These are phyloP conservation scores for Leccinellum luteum DNA, from an alignment of 768 basidiomycete species.

Conservation along the genomic window DNA sequence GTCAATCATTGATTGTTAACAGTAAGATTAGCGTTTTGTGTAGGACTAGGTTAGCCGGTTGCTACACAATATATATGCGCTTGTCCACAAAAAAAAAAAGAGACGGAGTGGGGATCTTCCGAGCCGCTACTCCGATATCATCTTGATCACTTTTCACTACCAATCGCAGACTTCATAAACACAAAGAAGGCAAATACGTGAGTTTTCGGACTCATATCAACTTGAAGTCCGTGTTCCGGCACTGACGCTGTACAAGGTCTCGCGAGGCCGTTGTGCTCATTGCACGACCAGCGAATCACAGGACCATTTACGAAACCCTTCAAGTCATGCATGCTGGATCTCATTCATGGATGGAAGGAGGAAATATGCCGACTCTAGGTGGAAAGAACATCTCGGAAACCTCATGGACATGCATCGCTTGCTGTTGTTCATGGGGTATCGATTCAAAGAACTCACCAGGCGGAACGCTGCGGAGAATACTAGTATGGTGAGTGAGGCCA, in stretches of 20 bases:
- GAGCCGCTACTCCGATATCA: slow-evolving; percentile 80
- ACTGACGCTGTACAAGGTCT: slow-evolving; percentile 50
- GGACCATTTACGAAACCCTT: slow-evolving; percentile 89
- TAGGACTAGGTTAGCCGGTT: no score
- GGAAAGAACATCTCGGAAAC: slow-evolving; percentile 95
- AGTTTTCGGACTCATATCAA: slow-evolving; percentile 25
- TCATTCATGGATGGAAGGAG: slow-evolving; percentile 92
- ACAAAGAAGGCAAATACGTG: slow-evolving; percentile 95
- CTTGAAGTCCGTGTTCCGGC: neutral
- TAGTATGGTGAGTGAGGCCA: slow-evolving; percentile 18
- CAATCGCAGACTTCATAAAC: slow-evolving; percentile 92
- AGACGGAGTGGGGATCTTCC: no score
- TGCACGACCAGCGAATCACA: slow-evolving; percentile 83
- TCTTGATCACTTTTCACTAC: no score
- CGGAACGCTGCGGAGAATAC: slow-evolving; percentile 17
- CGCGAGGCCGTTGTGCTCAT: slow-evolving; percentile 86
- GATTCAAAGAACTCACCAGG: slow-evolving; percentile 56
- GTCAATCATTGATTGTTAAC: no score
- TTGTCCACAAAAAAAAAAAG: no score
- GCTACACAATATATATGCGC: no score
- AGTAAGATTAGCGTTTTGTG: no score
- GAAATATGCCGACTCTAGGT: slow-evolving; percentile 84
- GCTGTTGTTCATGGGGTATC: slow-evolving; percentile 89
- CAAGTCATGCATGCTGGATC: slow-evolving; percentile 91
- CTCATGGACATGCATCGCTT: slow-evolving; percentile 97